Evolutionary conservation across 306 rosid genomes (phyloP).

Genomic region (Fragaria vesca): DNA sequence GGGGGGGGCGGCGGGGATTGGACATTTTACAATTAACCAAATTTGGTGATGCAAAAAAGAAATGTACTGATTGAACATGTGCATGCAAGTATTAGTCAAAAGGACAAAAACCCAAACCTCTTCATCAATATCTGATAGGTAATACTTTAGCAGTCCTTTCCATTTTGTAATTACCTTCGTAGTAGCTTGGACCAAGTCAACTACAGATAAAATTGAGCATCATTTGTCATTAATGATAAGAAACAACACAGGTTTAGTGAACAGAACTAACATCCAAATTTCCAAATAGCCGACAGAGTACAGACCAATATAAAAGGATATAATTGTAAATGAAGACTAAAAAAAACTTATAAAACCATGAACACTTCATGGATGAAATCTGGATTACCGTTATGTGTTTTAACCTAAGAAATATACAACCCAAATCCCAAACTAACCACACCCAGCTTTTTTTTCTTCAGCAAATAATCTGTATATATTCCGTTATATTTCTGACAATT

Average conservation of each 20-base stretch:
- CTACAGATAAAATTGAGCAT: constrained; percentile 39
- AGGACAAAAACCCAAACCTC: constrained; percentile 53
- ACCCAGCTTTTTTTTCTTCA: background rate
- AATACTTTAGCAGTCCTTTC: constrained; percentile 67
- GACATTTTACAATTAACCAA: background rate
- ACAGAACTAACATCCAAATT: background rate
- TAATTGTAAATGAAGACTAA: constrained; percentile 10
- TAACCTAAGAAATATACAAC: background rate
- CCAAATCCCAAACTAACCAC: constrained; percentile 7
- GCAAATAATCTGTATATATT: background rate
- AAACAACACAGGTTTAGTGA: background rate
- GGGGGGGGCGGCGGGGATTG: too few species aligned
- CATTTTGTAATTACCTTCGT: constrained; percentile 53
- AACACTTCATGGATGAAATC: background rate
- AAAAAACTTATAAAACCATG: background rate
- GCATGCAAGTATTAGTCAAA: background rate
- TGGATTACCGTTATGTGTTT: background rate
- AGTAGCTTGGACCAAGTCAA: constrained; percentile 55
- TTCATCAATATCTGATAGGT: constrained; percentile 76
- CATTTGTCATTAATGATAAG: background rate
- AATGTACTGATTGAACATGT: background rate
- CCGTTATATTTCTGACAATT: background rate
- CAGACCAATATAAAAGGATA: background rate
- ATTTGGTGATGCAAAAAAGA: background rate
- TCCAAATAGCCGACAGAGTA: background rate